Evolutionary conservation across 345 rosid genomes (phyloP), one percentile per base, ranked within the genome.

Genomic region (Syzygium oleosum): DNA sequence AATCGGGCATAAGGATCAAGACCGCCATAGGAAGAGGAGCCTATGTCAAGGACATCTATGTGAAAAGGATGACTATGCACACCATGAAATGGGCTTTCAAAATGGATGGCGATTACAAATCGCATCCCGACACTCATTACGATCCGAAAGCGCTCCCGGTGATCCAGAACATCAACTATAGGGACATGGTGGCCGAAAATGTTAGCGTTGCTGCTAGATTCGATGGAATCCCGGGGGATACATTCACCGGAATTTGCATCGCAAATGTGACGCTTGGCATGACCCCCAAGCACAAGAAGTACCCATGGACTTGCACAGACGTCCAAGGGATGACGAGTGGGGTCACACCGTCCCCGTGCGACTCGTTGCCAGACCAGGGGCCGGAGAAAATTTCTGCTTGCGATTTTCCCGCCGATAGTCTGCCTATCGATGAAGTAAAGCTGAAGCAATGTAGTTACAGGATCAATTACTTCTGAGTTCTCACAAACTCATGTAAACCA

Each of bases 1-100:
- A 89, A 53, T 89, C 90, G 0, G 90, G 88, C 27, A 85, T 89
- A 52, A 51, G 90, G 27, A 73, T 89, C 88, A 89, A 89, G 87
- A 89, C 90, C 34, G 90, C 90, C 3, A 43, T 89, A 8, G 90
- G 90, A 23, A 84, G 90, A 54, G 90, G 90, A 65, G 90, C 88
- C 19, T 89, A 61, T 46, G 85, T 89, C 54, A 89, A 86, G 88
- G 90, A 89, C 85, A 86, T 89, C 9, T 89, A 89, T 61, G 90
- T 89, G 77, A 89, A 41, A 31, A 68, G 85, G 38, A 86, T 89
- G 88, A 53, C 78, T 22, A 65, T 89, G 88, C 90, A 89, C 85
- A 86, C 88, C 31, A 89, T 89, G 90, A 89, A 89, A 49, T 89
- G 90, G 90, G 90, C 86, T 27, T 89, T 89, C 61, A 86, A 87